Evolutionary conservation across 495 filamentous ascomycete genomes (phyloP), one percentile per base, ranked within the genome.

Genomic region (Bacidia gigantensis): DNA sequence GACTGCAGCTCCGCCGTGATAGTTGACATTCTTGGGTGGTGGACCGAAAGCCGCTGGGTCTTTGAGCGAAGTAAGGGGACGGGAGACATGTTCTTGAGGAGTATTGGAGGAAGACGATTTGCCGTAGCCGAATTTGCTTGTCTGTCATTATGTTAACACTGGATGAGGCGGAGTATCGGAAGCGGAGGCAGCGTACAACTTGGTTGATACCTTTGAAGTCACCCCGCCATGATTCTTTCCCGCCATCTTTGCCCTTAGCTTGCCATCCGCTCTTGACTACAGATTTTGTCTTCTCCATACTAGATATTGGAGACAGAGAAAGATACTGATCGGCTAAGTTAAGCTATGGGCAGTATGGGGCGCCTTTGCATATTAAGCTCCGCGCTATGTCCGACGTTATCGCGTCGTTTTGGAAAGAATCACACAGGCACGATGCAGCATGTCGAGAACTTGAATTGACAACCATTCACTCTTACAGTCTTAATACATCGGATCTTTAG

Each of bases 11-110:
- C 66, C 66, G 14, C 75, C 72, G 60, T 80, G 69, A 55, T 73
- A 78, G 40, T 73, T 74, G 59, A 74, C 64, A 55, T 78, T 74
- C 56, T 83, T 94, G 2, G 90, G 90, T 20, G 90, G 90, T 29
- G 90, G 87, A 2, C 77, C 87, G 64, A 98, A 96, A 11, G 81
- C 75, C 0, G 78, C 63, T 1, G 92, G 90, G 64, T 98, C 92
- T 60, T 83, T 82, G 18, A 98, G 72, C 1, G 83, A 72, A 2
- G 80, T 75, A n/a, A 94, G 64, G 1, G 92, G 90, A 3, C 72
- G 69, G 17, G 87, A 78, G 56, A 76, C 68, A 60, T 83, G 74
- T 2, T 74, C 64, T 56, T 55, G 24, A 35, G 29, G 14, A 38
- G 71, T 64, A 24, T 49, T 26, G 11, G 53, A 51, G 49, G 65